Percentiles rank a stretch among this genome's conserved stretches.
Evolutionary conservation across 108 stramenopile species (phyloP).

Genomic region (Nitzschia palea): DNA sequence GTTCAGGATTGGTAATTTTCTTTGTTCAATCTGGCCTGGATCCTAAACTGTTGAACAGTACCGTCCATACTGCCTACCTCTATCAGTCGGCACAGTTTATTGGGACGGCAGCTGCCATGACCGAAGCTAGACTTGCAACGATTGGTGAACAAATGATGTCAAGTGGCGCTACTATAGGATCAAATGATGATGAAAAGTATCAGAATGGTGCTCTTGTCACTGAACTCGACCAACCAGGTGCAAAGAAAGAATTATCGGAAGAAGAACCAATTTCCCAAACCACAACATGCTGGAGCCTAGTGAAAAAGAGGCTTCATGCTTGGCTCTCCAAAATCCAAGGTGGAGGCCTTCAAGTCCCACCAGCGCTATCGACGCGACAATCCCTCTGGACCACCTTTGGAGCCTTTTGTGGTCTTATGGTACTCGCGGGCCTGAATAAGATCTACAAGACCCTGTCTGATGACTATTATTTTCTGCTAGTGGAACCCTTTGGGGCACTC

Average conservation of each 20-base stretch:
- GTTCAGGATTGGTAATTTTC: constrained; percentile 46
- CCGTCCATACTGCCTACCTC: constrained; percentile 29
- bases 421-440: constrained; percentile 17
- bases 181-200: background rate
- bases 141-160: background rate
- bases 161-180: background rate
- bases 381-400: constrained; percentile 37
- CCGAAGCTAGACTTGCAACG: constrained; percentile 10
- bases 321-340: constrained; percentile 14
- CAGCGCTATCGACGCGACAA: constrained; percentile 29
- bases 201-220: background rate
- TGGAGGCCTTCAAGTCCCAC: constrained; percentile 32
- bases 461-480: constrained; percentile 11
- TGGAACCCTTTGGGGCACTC: constrained; percentile 51
- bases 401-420: constrained; percentile 26
- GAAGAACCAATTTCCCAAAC: background rate
- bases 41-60: constrained; percentile 11
- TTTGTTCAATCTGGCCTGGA: constrained; percentile 18
- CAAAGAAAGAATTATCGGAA: background rate
- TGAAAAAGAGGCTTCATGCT: background rate
- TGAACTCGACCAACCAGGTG: background rate
- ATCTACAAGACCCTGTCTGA: constrained; percentile 14
- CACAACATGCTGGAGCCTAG: background rate
- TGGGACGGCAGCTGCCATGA: constrained; percentile 29
- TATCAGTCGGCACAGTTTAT: constrained; percentile 37